Evolutionary conservation across 306 rosid species (phyloP), one percentile per base, ranked within the genome.

Genomic region (Pterocarpus santalinus): DNA sequence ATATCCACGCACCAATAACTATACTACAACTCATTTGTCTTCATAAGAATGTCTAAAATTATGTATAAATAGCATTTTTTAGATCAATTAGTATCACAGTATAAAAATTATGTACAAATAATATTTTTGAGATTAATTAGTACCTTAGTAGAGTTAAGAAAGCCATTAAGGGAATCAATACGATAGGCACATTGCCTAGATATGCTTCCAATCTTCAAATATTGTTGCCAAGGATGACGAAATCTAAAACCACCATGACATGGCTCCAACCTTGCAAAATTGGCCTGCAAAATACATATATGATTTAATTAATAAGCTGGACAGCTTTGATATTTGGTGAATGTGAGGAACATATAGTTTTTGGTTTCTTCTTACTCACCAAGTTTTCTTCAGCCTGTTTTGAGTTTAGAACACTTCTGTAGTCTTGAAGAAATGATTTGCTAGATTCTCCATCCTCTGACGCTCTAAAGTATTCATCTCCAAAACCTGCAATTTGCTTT

Each of bases 221-320:
- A 90, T 66, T 85, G 92, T 55, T 82, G 78, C 91, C 91, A 90
- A 1, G 94, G 91, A 79, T 90, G 87, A 5, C 60, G 80, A 56
- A 79, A 87, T 80, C 78, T 58, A 65, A 89, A 90, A 9, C 55
- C 62, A 2, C 89, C 87, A 57, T 90, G 91, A 16, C 87, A 22
- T 0, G 90, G 88, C 62, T 90, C 92, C 92, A 89, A 88, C 61
- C 87, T 79, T 15, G 92, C 92, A 66, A 85, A 83, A 80, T 88
- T 88, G 8, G 84, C 86, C 91, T 85, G 39, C 39, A 61, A 57
- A 72, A 63, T 34, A 43, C 1, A 1, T 4, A 5, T 43, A 49
- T 35, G 9, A 3, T 13, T 28, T 1, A 65, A 47, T 32, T 8
- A 74, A 39, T 55, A 22, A 43, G 17, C 7, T 15, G 8, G 13